These are phyloP conservation scores for Gnaphalium uliginosum DNA, from an alignment of 129 eudicot genomes.

Conservation along the genomic window DNA sequence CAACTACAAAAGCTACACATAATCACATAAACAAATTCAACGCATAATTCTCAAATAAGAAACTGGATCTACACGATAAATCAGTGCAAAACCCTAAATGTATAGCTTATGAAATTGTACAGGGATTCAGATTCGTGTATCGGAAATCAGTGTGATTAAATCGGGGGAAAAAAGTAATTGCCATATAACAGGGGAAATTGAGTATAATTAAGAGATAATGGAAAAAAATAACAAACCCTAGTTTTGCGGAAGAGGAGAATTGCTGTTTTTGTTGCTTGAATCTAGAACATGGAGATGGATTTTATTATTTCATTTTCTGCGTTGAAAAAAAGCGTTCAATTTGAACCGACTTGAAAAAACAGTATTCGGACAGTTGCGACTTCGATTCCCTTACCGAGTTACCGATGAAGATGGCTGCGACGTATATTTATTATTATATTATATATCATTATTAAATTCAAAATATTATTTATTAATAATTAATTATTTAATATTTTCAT, in stretches of 20 bases:
- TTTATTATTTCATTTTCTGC: slow-evolving; percentile 11
- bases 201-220: neutral
- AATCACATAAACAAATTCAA: neutral
- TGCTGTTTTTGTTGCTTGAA: slow-evolving; percentile 13
- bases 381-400: slow-evolving; percentile 14
- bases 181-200: neutral
- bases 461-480: no score
- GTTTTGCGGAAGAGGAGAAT: slow-evolving; percentile 10
- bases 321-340: slow-evolving; percentile 26
- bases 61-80: slow-evolving; percentile 22
- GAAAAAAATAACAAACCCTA: slow-evolving; percentile 22
- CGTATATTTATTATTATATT: neutral
- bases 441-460: no score
- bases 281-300: slow-evolving; percentile 21
- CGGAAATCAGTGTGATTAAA: neutral
- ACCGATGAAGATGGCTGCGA: neutral
- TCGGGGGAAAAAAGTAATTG: no score
- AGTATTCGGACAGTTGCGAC: slow-evolving; percentile 28
- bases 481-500: no score
- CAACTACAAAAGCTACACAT: neutral
- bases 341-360: neutral
- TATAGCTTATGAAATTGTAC: slow-evolving; percentile 10
- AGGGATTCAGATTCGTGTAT: slow-evolving; percentile 20
- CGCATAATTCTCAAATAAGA: slow-evolving; percentile 5
- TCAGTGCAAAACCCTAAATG: neutral